These are phyloP conservation scores for Peniophora sp. DNA, from an alignment of 1,284 basidiomycete genomes.

Conservation along the genomic window DNA sequence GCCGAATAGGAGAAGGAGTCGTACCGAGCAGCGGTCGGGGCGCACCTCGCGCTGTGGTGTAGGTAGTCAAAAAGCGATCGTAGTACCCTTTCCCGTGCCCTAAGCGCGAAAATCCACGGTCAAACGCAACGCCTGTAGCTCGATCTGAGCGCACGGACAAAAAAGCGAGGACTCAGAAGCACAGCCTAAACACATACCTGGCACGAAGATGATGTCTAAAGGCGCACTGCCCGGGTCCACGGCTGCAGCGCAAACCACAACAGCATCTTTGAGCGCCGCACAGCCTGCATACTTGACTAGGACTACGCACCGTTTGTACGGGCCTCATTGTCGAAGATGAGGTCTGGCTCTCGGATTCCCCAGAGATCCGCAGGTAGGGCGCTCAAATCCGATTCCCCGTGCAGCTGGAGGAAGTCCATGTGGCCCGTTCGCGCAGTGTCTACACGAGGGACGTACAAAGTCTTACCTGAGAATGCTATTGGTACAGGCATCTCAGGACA, in stretches of 20 bases:
- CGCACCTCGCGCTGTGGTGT: slow-evolving; percentile 27
- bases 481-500: not conserved
- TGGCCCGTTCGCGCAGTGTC: slow-evolving; percentile 30
- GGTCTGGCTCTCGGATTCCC: slow-evolving; percentile 66
- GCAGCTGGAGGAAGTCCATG: slow-evolving; percentile 63
- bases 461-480: slow-evolving; percentile 38
- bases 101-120: slow-evolving; percentile 57
- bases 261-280: not conserved
- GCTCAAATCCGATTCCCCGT: slow-evolving; percentile 48
- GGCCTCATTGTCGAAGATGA: slow-evolving; percentile 30
- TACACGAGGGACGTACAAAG: slow-evolving; percentile 65
- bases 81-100: slow-evolving; percentile 81
- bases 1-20: not conserved
- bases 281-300: slow-evolving; percentile 1
- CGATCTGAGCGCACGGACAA: slow-evolving; percentile 7
- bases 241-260: slow-evolving; percentile 25
- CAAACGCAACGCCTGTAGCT: slow-evolving; percentile 64
- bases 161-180: slow-evolving; percentile 3
- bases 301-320: slow-evolving; percentile 43
- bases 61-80: slow-evolving; percentile 59
- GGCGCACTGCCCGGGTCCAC: slow-evolving; percentile 30
- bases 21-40: slow-evolving; percentile 47
- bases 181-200: slow-evolving; percentile 36
- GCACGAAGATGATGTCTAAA: slow-evolving; percentile 63
- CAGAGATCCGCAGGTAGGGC: slow-evolving; percentile 52